Base-by-base conservation (phyloP, 2,329 filamentous ascomycete genomes). In the Fusarium paranaense region DNA sequence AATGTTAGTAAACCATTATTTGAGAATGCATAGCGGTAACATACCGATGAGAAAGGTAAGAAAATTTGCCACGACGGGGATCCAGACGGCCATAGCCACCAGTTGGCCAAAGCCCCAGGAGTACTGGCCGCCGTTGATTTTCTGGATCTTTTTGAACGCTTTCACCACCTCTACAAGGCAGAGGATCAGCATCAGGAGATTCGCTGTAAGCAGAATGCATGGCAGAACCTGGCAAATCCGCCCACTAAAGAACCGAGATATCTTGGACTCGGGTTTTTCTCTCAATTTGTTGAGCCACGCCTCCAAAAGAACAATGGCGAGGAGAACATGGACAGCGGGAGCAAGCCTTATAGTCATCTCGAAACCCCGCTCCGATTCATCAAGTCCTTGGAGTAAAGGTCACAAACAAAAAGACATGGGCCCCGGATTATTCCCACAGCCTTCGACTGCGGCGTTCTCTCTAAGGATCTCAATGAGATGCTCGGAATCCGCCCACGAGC, bases 81-180 rank as follows among this genome's bases (percentile, higher is more conserved):
- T n/a, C 66, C 66, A 73, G 0, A 72, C 40, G 0, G 70, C 65
- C 0, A 52, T 40, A 1, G 70, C 59, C 2, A 61, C 47, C 3
- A 73, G 8, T 10, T 73, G 62, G 1, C 70, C 59, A 18, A 70
- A 73, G 0, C 40, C 58, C 70, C 59, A 67, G 4, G 64, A 66
- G 25, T 37, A 20, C 33, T 52, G 18, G 33, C 37, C 40, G 11
- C 56, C 47, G 3, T 30, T 52, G 3, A 52, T 14, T 52, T 52
- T 8, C 16, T 52, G 4, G 14, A 52, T 16, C 18, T 52, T 52
- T 8, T 27, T 27, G 47, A 27, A 52, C 6, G 47, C 47, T 10
- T 30, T 18, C 8, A 52, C 47, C 47, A 52, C 25, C 22, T 52
- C 47, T 1, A 11, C 14, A 22, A 33, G 30, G 27, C 54, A 65